Base-by-base conservation (phyloP, 495 filamentous ascomycete genomes). In the Corynascus novoguineensis region DNA sequence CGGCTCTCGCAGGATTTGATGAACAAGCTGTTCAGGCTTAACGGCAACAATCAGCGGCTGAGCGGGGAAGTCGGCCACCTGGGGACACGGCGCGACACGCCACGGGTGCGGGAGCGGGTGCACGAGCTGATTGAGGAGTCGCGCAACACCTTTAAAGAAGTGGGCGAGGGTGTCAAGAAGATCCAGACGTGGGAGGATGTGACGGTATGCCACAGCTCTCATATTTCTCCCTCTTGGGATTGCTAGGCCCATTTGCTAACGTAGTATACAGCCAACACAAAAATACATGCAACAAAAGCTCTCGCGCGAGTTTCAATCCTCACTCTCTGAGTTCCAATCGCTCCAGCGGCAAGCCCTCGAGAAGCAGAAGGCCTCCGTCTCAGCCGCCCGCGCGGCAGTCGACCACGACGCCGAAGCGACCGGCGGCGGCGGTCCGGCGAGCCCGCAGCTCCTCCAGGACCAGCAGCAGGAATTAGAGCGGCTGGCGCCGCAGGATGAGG, bases 211-310 rank as follows among this genome's bases (percentile, higher is more conserved):
- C 15, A 14, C 44, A 2, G 32, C 7, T 42, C 49, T 27, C 5
- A 10, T 25, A 15, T n/a, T 45, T 27, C 7, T 28, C 34, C 7
- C 0, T 35, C 25, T 4, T 34, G n/a, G n/a, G n/a, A n/a, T n/a
- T n/a, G n/a, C n/a, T n/a, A n/a, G n/a, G n/a, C n/a, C n/a, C 6
- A 1, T 49, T 17, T 45, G 34, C 22, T 50, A 17, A 60, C 34
- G 9, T 21, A 25, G 19, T 15, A 3, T 11, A 24, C 40, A 96
- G 91, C 87, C 90, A 29, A 86, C 88, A 7, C 92, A 79, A 60
- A 69, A 95, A 73, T 97, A 92, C 77, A 93, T 88, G 11, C 92
- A 97, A 60, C 86, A 92, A 61, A 97, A 97, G 67, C 82, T 97
- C 34, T 92, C 88, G 42, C 85, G 87, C 60, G 91, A 97, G 67